A percentile compares a stretch with the other conserved stretches of the same genome.
Evolutionary conservation across 192 early-diverging fungal species (phyloP).

Genomic region (Mortierella claussenii): DNA sequence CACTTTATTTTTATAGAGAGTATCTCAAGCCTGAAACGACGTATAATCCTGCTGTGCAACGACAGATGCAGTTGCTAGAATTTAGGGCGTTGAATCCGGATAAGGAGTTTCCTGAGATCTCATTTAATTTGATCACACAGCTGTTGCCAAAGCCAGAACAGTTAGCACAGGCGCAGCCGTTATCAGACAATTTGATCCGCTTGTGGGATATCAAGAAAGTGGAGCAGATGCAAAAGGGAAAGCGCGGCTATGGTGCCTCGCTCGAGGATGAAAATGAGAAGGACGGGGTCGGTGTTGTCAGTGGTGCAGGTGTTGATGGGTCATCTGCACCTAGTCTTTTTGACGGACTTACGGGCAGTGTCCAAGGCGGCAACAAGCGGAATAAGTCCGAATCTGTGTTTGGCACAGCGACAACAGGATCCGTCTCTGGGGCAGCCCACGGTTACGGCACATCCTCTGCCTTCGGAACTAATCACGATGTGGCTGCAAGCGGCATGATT

Average conservation of each 20-base stretch:
- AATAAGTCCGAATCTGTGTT: constrained; percentile 38
- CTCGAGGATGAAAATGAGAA: constrained; percentile 31
- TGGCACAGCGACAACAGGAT: constrained; percentile 35
- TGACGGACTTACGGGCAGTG: constrained; percentile 9
- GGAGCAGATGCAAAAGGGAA: constrained; percentile 29
- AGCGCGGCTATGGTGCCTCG: constrained; percentile 34
- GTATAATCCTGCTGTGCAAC: constrained; percentile 71
- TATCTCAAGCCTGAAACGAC: constrained; percentile 61
- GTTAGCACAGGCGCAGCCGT: constrained; percentile 49
- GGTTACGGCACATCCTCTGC: constrained; percentile 4
- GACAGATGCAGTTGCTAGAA: constrained; percentile 66
- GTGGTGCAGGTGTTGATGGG: constrained; percentile 15
- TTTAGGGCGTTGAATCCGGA: constrained; percentile 67
- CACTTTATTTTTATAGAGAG: constrained; percentile 46
- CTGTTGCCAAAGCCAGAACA: constrained; percentile 57
- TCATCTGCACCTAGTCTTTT: constrained; percentile 19
- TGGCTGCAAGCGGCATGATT: constrained; percentile 39
- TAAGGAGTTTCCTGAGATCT: constrained; percentile 60
- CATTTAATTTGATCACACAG: constrained; percentile 57
- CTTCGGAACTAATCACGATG: constrained; percentile 42
- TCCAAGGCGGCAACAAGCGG: constrained; percentile 21
- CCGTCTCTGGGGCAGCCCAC: constrained; percentile 1
- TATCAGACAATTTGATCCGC: constrained; percentile 57
- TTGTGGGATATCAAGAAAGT: constrained; percentile 68
- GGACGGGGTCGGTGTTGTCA: constrained; percentile 10